Base-by-base conservation (phyloP, 257 asterid species). In the Rhazya stricta region DNA sequence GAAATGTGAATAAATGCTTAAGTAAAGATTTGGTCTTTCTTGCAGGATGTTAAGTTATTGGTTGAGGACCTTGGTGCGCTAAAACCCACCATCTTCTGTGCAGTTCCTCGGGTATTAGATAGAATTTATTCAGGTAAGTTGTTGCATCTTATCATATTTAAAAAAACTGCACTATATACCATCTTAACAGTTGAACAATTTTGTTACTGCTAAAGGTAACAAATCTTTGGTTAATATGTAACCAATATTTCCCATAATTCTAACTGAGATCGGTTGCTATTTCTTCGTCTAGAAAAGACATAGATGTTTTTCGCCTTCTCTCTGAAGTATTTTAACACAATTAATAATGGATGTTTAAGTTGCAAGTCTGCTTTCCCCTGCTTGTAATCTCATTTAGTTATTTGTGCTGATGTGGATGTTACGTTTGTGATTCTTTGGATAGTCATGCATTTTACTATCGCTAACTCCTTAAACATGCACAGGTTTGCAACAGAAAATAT, bases 71-170 rank as follows among this genome's bases (percentile, higher is more conserved):
- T 95, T 74, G 90, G 63, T 67, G 96, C 84, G 86, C 88, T 95
- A 48, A 92, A 95, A 80, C 99, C 99, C 30, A 88, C 97, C 72
- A 76, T 95, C 77, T 95, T 92, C 78, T 92, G 96, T 81, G 98
- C 96, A 36, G 99, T 95, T 85, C 99, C 99, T 75, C 94, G 99
- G 43, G 99, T 95, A 12, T 75, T 92, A 76, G 98, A 95, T 25
- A 87, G 98, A 87, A 90, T 95, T 71, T 83, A 91, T 81, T 65
- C 97, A 84, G 99, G 99, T 92, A 73, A 32, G 77, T 76, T 68
- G 39, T 48, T 57, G n/a, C 29, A 46, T 62, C 48, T 61, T 56
- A 29, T 48, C 41, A 39, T 58, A 39, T 11, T 5, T 12, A 32
- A 46, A 66, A 36, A 15, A 57, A 25, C 53, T 16, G 32, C 61